Base-by-base conservation (phyloP, 192 early-diverging fungal genomes). In the Coemansia reversa region DNA sequence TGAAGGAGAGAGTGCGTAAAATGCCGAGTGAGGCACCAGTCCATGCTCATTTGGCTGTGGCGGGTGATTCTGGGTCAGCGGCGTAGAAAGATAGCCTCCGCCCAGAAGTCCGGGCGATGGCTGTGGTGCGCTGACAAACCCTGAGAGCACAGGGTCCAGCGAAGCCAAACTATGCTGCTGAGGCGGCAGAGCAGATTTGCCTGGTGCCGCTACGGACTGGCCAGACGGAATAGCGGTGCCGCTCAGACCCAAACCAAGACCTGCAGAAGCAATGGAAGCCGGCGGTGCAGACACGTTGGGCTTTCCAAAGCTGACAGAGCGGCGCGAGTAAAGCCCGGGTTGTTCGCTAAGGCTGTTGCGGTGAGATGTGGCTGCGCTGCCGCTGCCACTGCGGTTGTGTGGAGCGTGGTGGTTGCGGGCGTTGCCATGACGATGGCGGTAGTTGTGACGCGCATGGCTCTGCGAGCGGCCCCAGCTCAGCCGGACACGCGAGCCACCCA, bases 401-500 rank as follows among this genome's bases (percentile, higher is more conserved):
- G 70, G 74, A 14, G 63, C 55, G 9, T 70, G 75, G 29, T 69
- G 64, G 55, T 70, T 63, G 22, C 67, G 62, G 23, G 68, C 66
- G 60, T 63, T 67, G 50, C 63, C 58, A 25, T 75, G 69, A 51
- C 75, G 69, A 33, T 68, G 58, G 39, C 70, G 66, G 62, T 83
- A 69, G 70, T 79, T 76, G 48, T 78, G 68, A 20, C 74, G 81
- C 11, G 74, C 70, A 29, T 74, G 75, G 71, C 68, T 77, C 55
- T 80, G 76, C 22, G 74, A 75, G 18, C 87, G 84, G 35, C 90
- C 90, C 90, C 90, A 92, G 49, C 88, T 89, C 45, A 91, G 67
- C 22, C 89, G 84, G 25, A 91, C 82, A 49, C 85, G 83, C 14
- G 86, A 85, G 12, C 86, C 85, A 48, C 93, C 94, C 59, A 98